Percentiles rank a stretch among this genome's conserved stretches.
Evolutionary conservation across 768 basidiomycete species (phyloP).

Genomic region (Phlebiopsis flavidoalba): DNA sequence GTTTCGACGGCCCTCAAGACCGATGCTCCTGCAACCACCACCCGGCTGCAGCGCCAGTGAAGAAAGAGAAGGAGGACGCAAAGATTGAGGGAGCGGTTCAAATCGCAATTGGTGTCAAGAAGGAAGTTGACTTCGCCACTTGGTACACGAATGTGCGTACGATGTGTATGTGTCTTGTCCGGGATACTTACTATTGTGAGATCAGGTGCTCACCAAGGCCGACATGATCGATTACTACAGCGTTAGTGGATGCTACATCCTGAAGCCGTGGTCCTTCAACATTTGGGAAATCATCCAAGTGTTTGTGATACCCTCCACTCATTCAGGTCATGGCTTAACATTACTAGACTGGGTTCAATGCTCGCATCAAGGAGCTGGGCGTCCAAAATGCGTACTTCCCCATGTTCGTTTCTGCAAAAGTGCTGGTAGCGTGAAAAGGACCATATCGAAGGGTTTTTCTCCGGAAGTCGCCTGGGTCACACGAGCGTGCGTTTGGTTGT

Average conservation of each 20-base stretch:
- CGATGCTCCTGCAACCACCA: conserved; percentile 31
- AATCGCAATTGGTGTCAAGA: conserved; percentile 92
- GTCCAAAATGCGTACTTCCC: conserved; percentile 99
- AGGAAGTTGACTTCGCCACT: conserved; percentile 89
- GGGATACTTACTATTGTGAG: conserved; percentile 13
- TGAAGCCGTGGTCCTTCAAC: conserved; percentile 95
- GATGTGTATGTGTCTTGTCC: neutral
- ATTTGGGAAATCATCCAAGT: conserved; percentile 97
- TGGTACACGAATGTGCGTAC: conserved; percentile 89
- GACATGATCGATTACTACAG: conserved; percentile 99
- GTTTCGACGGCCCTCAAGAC: conserved; percentile 57
- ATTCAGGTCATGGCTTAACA: neutral
- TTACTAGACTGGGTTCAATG: conserved; percentile 85
- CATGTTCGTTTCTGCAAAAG: conserved; percentile 92
- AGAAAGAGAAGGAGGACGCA: conserved; percentile 65
- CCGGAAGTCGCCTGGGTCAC: conserved; percentile 99
- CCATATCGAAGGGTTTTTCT: conserved; percentile 98
- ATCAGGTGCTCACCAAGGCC: conserved; percentile 90
- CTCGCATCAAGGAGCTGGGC: conserved; percentile 85
- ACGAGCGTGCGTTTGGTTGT: conserved; percentile 64
- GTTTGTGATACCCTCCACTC: conserved; percentile 35
- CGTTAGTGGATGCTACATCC: conserved; percentile 97
- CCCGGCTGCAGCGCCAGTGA: conserved; percentile 27
- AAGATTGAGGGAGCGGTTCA: conserved; percentile 87
- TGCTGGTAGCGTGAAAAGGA: conserved; percentile 96